Base-by-base conservation (phyloP, 306 rosid genomes). In the Citrullus colocynthis region DNA sequence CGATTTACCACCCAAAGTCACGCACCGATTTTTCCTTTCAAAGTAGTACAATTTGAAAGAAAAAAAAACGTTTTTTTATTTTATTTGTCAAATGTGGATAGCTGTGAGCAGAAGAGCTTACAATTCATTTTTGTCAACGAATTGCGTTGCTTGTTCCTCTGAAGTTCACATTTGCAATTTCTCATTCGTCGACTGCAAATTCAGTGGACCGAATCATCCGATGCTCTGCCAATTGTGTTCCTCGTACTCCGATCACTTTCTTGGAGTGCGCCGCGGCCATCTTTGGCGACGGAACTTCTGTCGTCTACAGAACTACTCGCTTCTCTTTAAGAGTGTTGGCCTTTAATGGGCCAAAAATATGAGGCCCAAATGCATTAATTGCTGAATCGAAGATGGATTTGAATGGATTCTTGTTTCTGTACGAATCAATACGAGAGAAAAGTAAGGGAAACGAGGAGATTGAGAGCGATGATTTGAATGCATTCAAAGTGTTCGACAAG, bases 231-330 rank as follows among this genome's bases (percentile, higher is more conserved):
- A 93, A 91, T 85, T 83, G 82, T 54, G 90, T 84, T 3, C 89
- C 93, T 51, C 90, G 91, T 9, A 81, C 89, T 70, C 98, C 96
- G 0, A 88, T 93, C 90, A 86, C 45, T 87, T 93, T 93, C 84
- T 88, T 93, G 90, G 89, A 91, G 70, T 92, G 97, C 24, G 85
- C 97, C 7, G 91, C 96, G 49, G 28, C 82, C 1, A 92, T 91
- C 58, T 93, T 88, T 82, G 24, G 82, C 8, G 82, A 91, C 78
- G 80, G 84, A 44, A 49, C 51, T n/a, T 93, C 98, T 4, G 7
- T 91, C 42, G 77, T 88, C 21, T 90, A 71, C 7, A 90, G 86
- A 3, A 58, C 75, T 52, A 81, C 90, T 55, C 71, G 56, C 30
- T 87, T 72, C 85, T 88, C 92, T 34, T 93, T 97, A 97, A 14